Conservation (phyloP, 768 basidiomycete genomes). For the Russula virescens region DNA sequence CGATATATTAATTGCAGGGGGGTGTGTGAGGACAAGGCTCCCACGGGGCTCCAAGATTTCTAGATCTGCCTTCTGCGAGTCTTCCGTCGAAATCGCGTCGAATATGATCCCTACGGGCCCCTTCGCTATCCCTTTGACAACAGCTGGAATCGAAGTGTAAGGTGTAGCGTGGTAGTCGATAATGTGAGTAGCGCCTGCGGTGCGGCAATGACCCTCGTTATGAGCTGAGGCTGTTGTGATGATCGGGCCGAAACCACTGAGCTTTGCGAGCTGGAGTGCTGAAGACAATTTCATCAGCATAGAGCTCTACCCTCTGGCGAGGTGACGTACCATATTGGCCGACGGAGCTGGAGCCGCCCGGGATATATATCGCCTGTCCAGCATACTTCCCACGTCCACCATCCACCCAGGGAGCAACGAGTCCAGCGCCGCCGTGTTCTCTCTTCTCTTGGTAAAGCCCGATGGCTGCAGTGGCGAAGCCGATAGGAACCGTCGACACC, state of each 20-base stretch:
- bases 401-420: constrained; percentile 37
- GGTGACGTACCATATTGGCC: constrained; percentile 42
- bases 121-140: constrained; percentile 17
- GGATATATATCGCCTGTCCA: constrained; percentile 41
- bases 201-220: constrained; percentile 13
- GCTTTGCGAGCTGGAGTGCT: constrained; percentile 23
- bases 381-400: constrained; percentile 38
- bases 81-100: constrained; percentile 20
- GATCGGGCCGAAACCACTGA: constrained; percentile 24
- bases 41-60: constrained; percentile 21
- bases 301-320: no score
- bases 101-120: constrained; percentile 16
- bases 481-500: constrained; percentile 45
- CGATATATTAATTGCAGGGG: neutral
- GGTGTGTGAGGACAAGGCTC: constrained; percentile 9
- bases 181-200: constrained; percentile 22
- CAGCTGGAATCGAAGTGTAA: constrained; percentile 8
- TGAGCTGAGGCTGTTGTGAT: constrained; percentile 21
- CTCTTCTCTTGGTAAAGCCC: constrained; percentile 42
- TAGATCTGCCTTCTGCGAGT: constrained; percentile 20
- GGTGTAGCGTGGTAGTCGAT: constrained; percentile 22
- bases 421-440: constrained; percentile 27
- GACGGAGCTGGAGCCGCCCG: constrained; percentile 45
- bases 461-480: constrained; percentile 44
- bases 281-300: neutral